Evolutionary conservation across 2,329 filamentous ascomycete genomes (phyloP), one percentile per base, ranked within the genome.

Genomic region (Teratosphaeria epicoccoides): DNA sequence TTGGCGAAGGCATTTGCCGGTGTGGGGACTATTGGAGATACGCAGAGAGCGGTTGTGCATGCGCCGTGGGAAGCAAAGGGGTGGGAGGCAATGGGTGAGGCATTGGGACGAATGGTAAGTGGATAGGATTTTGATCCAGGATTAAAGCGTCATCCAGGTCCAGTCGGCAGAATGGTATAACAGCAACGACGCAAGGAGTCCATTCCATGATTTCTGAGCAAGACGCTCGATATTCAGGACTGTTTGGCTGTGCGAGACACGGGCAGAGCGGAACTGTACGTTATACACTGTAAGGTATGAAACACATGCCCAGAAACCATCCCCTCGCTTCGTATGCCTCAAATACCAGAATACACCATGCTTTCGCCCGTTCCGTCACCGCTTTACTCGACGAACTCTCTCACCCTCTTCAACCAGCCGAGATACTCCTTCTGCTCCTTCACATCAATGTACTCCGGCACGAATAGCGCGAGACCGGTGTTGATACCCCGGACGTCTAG

Each of bases 371-470:
- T n/a, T n/a, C n/a, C 33, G 20, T 17, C 3, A 5, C 6, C n/a
- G 10, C 10, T 43, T 61, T 71, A 74, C 68, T 87, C 84, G 60
- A 96, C 76, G 67, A 97, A 96, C 57, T 73, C 75, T 82, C 91
- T 93, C 71, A 96, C 80, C 67, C 79, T 82, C 70, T 83, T 80
- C 70, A 98, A 76, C 93, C 94, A 98, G 59, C 79, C 75, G 56
- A 94, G 75, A 72, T 98, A 98, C 79, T 98, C 93, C 74, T 83
- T 86, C 81, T 97, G 91, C 81, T 98, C 93, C 84, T 98, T 98
- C 73, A 87, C 82, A 68, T 97, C 89, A 66, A 97, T 90, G 75
- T 95, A 98, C 70, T 97, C 90, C 33, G 90, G 88, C 44, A 95
- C 84, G 71, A 97, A 96, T 60, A 90, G 75, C 50, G 90, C 91